Evolutionary conservation across 2,329 filamentous ascomycete species (phyloP).

Genomic region (Hypomyces perniciosus): DNA sequence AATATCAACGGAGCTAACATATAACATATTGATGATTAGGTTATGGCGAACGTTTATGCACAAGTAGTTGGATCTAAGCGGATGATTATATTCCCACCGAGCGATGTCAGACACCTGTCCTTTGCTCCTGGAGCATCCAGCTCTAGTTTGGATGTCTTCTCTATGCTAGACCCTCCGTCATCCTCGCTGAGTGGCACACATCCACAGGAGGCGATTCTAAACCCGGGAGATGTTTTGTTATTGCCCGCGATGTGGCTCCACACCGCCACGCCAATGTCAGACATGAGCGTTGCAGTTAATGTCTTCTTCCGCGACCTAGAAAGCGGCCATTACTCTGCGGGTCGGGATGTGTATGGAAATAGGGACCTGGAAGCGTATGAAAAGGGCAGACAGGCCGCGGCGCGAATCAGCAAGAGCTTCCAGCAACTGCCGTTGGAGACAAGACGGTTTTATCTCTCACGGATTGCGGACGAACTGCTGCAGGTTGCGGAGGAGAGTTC

Average conservation of each 20-base stretch:
- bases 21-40: conserved; percentile 38
- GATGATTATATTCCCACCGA: conserved; percentile 71
- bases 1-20: conserved; percentile 4
- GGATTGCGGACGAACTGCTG: conserved; percentile 62
- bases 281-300: conserved; percentile 74
- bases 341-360: conserved; percentile 83
- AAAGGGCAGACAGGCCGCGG: conserved; percentile 67
- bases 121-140: conserved; percentile 75
- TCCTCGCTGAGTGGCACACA: conserved; percentile 43
- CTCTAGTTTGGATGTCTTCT: conserved; percentile 69
- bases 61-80: conserved; percentile 70
- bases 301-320: conserved; percentile 75
- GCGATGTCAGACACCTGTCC: conserved; percentile 61
- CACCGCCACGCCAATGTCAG: conserved; percentile 55
- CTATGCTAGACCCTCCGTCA: conserved; percentile 33
- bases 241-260: conserved; percentile 83
- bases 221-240: conserved; percentile 71
- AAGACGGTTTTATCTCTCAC: conserved; percentile 67
- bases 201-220: conserved; percentile 60
- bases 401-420: conserved; percentile 60
- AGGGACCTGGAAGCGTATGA: conserved; percentile 80
- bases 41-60: conserved; percentile 82
- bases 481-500: conserved; percentile 15
- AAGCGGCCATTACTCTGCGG: conserved; percentile 57
- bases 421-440: conserved; percentile 59